Conservation (phyloP, 257 asterid species). For the Vinca minor region DNA sequence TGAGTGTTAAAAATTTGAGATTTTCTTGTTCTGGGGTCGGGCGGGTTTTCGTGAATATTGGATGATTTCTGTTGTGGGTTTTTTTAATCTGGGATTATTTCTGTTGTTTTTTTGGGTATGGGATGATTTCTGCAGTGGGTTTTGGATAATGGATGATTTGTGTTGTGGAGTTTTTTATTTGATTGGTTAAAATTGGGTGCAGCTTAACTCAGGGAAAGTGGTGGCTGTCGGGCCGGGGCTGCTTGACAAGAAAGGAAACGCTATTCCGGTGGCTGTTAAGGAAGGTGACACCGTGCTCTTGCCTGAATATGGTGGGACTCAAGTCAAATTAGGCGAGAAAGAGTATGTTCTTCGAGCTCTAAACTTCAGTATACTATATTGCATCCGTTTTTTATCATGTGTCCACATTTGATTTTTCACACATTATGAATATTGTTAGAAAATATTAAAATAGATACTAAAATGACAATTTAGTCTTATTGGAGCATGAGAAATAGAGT, state of each 20-base stretch:
- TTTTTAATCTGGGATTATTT: too few relatives aligned
- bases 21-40: background rate
- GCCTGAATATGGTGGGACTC: conserved; percentile 92
- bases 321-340: conserved; percentile 75
- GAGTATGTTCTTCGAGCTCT: conserved; percentile 41
- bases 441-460: too few relatives aligned
- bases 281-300: conserved; percentile 86
- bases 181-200: conserved; percentile 18
- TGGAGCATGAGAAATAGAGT: too few relatives aligned
- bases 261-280: conserved; percentile 67
- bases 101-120: too few relatives aligned
- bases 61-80: too few relatives aligned
- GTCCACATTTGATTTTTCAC: too few relatives aligned
- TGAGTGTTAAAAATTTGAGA: background rate
- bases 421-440: too few relatives aligned
- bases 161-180: conserved; percentile 5
- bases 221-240: conserved; percentile 78
- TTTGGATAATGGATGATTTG: background rate
- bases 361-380: background rate
- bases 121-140: too few relatives aligned
- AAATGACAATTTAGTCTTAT: too few relatives aligned
- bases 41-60: too few relatives aligned
- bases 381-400: too few relatives aligned
- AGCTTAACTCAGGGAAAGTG: conserved; percentile 82
- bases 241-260: conserved; percentile 45